phyloP scores from a whole-genome alignment of 2,329 filamentous ascomycete genomes.

The Graphilbum ipis-grandicollis region DNA sequence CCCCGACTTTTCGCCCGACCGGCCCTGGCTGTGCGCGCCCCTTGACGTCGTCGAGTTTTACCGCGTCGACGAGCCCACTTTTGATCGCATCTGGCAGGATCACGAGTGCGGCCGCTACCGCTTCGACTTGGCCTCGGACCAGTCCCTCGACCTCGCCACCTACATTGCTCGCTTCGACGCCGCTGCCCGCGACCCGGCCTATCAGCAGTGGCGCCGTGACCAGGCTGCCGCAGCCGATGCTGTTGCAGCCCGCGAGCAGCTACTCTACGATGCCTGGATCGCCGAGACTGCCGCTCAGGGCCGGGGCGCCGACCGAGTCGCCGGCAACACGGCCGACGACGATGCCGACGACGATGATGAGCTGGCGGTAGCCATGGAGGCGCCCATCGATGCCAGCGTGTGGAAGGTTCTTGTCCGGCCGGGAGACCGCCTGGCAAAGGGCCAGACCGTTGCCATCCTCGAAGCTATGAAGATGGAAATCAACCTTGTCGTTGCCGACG shows the following conservation, averaged over 20 bases:
- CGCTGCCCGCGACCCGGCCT: neutral
- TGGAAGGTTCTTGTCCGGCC: constrained; percentile 32
- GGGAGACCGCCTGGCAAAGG: constrained; percentile 14
- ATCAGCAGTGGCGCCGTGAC: neutral
- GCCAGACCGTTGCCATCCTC: constrained; percentile 20
- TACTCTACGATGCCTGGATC: neutral
- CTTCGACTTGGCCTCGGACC: constrained; percentile 28
- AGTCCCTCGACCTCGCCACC: constrained; percentile 28
- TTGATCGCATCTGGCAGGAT: constrained; percentile 6
- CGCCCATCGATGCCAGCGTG: constrained; percentile 29
- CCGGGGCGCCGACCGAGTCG: neutral
- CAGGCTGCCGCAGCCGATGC: neutral
- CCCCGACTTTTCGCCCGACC: constrained; percentile 1
- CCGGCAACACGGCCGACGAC: neutral
- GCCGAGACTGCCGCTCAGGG: neutral
- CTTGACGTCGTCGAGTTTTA: constrained; percentile 19
- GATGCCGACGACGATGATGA: neutral
- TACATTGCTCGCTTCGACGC: neutral
- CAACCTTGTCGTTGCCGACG: constrained; percentile 7
- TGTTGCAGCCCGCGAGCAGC: neutral
- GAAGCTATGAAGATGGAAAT: constrained; percentile 44
- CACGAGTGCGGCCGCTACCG: constrained; percentile 33
- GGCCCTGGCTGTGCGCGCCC: constrained; percentile 19
- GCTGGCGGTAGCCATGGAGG: neutral
- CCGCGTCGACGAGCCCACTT: constrained; percentile 17